phyloP scores from a whole-genome alignment of 257 asterid genomes.

The Lithospermum erythrorhizon region DNA sequence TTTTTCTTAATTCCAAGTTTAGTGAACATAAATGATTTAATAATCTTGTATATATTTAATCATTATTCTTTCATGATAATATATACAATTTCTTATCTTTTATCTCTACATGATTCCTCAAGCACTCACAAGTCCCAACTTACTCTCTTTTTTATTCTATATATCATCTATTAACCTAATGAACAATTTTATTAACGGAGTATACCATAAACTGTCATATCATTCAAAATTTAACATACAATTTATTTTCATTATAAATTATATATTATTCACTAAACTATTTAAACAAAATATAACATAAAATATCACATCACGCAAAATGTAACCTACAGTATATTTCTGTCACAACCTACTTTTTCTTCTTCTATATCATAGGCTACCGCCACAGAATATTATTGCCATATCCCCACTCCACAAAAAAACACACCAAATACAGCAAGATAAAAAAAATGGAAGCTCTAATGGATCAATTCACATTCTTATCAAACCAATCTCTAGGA shows the following conservation, averaged over 20 bases:
- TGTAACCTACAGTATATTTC: background rate
- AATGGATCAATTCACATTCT: slow-evolving; percentile 47
- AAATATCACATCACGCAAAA: too few species aligned
- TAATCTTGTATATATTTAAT: too few species aligned
- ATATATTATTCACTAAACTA: too few species aligned
- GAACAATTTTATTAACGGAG: background rate
- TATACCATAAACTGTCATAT: too few species aligned
- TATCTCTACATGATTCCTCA: background rate
- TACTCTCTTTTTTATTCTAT: background rate
- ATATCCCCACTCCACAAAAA: background rate
- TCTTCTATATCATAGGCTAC: slow-evolving; percentile 12
- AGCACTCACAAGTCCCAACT: background rate
- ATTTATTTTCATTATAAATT: too few species aligned
- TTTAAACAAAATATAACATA: too few species aligned
- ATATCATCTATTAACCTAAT: slow-evolving; percentile 10
- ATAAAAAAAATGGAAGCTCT: slow-evolving; percentile 76
- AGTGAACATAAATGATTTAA: too few species aligned
- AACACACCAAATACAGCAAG: background rate
- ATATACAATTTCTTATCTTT: background rate
- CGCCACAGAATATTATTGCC: background rate
- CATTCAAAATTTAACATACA: too few species aligned
- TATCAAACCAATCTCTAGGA: slow-evolving; percentile 48
- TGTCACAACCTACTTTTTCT: background rate
- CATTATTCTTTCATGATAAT: too few species aligned
- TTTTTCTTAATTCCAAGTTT: background rate